Base-by-base conservation (phyloP, 106 monocot species). In the Dactylorhiza incarnata region DNA sequence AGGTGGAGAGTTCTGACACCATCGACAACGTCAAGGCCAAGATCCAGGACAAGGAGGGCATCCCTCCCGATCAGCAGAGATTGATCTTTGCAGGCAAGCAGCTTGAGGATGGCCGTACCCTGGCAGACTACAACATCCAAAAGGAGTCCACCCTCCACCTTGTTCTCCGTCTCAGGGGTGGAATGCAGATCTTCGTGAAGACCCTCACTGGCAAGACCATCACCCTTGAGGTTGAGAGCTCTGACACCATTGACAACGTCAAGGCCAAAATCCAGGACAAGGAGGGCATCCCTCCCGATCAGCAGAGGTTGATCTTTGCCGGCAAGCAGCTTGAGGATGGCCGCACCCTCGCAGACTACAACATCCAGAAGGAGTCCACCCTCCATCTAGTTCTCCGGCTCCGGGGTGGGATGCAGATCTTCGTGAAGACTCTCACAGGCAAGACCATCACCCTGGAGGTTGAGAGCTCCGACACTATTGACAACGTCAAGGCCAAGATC, bases 11-110 rank as follows among this genome's bases (percentile, higher is more conserved):
- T 3, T 37, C 37, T 37, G 37, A 37, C 37, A 37, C 92, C 1
- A 92, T 92, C 29, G 92, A 93, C 80, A 93, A 89, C 22, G 92
- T 93, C 0, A 93, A 93, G 73, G 87, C 92, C 1, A 93, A 93
- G 68, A 93, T 93, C 63, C 93, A 94, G 73, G 93, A 94, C 70
- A 94, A 94, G 83, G 94, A 94, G 79, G 94, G 94, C 5, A 94
- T 94, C 48, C 88, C 90, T 4, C 94, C 94, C 25, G 94, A 94
- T 72, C 94, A 94, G 90, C 94, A 94, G 77, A 73, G 94, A 25
- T 70, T 94, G 6, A 94, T 94, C 77, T 94, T 94, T 7, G 94
- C 94, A 0, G 94, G 94, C 0, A 94, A 94, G 81, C 94, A 94
- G 81, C 88, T 94, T 0, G 94, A 94, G 75, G 94, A 94, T 3